Evolutionary conservation across 108 stramenopile genomes (phyloP), one percentile per base, ranked within the genome.

Genomic region (Skeletonema costatum): DNA sequence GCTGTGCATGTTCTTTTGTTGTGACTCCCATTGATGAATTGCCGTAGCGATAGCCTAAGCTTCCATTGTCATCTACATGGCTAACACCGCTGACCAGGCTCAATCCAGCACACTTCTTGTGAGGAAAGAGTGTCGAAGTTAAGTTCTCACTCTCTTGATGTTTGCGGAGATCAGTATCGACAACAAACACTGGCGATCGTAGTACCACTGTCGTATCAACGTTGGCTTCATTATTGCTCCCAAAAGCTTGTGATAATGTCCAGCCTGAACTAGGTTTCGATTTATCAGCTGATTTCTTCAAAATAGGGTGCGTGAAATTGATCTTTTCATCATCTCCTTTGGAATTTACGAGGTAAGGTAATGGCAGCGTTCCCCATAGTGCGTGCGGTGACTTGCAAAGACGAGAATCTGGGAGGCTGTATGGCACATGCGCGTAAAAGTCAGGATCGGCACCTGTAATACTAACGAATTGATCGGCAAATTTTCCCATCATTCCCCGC

Each of bases 101-200:
- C 32, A 96, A 76, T 3, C 95, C 95, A 10, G 88, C 88, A 41
- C 39, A 41, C 17, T 91, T 50, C 78, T 73, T 85, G 69, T 96
- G 92, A 2, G 95, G 90, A 63, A 80, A 92, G 29, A 92, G 69
- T 70, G 87, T 80, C 0, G 83, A 62, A 10, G 88, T 88, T 17
- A 93, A 73, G 8, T 66, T 69, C 60, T 93, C 91, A 13, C 85
- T 86, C 62, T 93, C 92, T 73, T 90, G 87, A 61, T 93, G 90
- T 71, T 96, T 96, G 38, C 95, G 75, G 30, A 93, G 71, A 76
- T 96, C 95, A 16, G 95, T 96, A 60, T 96, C 95, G 14, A 96
- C 80, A 12, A 96, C 86, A 66, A 87, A 78, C 9, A 82, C 46
- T 61, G 59, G 73, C 8, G 65, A 66, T 25, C 66, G 42, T 53